Conservation (phyloP, 805 yeast genomes). For the Lipomyces orientalis region DNA sequence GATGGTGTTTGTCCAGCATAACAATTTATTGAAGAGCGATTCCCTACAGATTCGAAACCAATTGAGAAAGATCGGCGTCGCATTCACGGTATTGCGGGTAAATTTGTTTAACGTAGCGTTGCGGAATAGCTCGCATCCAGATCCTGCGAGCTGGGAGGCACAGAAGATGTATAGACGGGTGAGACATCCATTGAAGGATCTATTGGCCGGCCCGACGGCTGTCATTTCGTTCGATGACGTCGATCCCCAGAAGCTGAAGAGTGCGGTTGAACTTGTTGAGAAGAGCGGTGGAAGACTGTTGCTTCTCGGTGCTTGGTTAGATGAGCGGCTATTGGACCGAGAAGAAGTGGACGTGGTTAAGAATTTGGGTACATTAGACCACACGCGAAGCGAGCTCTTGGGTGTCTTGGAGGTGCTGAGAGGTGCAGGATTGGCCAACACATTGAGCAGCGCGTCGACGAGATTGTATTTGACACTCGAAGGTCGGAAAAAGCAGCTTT, state of each 20-base stretch:
- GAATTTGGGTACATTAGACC: conserved; percentile 71
- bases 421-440: conserved; percentile 86
- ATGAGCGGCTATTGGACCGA: conserved; percentile 59
- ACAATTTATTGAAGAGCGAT: conserved; percentile 74
- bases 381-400: conserved; percentile 79
- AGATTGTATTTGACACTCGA: conserved; percentile 76
- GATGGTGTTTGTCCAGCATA: conserved; percentile 81
- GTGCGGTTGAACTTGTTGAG: conserved; percentile 65
- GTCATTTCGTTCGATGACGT: conserved; percentile 68
- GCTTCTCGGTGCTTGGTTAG: conserved; percentile 84
- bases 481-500: conserved; percentile 57
- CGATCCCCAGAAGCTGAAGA: conserved; percentile 71
- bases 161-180: conserved; percentile 46
- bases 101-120: conserved; percentile 76
- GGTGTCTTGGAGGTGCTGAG: conserved; percentile 83
- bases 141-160: conserved; percentile 73
- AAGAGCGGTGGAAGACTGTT: conserved; percentile 73
- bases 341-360: conserved; percentile 66
- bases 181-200: conserved; percentile 68
- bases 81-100: conserved; percentile 70
- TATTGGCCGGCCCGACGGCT: conserved; percentile 87
- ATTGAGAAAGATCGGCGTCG: conserved; percentile 69
- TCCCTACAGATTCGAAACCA: conserved; percentile 66
- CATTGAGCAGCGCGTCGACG: conserved; percentile 73
- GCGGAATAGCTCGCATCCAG: conserved; percentile 67